Percentiles rank a stretch among this genome's conserved stretches.
phyloP scores from a whole-genome alignment of 768 basidiomycete species.

The Tremella fuciformis region DNA sequence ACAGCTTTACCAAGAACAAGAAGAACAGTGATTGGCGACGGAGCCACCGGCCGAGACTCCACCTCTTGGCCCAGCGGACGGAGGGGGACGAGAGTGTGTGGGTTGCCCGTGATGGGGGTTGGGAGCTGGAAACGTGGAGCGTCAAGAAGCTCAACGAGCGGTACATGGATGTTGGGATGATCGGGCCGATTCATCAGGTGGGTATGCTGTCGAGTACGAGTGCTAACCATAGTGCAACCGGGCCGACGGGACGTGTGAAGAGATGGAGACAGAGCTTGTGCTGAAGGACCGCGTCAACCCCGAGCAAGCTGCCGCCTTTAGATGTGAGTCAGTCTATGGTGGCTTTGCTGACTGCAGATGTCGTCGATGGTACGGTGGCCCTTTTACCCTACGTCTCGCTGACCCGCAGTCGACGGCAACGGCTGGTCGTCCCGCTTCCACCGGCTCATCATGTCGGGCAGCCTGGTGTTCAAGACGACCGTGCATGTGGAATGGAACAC shows the following conservation, averaged over 20 bases:
- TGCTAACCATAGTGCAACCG: constrained; percentile 38
- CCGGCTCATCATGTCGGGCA: constrained; percentile 46
- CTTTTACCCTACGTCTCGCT: constrained; percentile 4
- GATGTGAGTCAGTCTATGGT: no score
- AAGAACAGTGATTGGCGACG: constrained; percentile 12
- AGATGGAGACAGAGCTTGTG: constrained; percentile 47
- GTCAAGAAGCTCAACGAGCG: constrained; percentile 32
- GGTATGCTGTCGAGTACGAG: not conserved
- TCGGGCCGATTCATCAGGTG: constrained; percentile 45
- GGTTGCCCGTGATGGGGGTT: constrained; percentile 36
- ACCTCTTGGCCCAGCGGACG: constrained; percentile 44
- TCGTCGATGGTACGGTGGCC: no score
- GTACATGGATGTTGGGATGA: constrained; percentile 50
- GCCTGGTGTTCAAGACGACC: constrained; percentile 50
- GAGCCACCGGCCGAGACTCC: constrained; percentile 46
- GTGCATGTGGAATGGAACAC: constrained; percentile 51
- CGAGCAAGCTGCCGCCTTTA: constrained; percentile 42
- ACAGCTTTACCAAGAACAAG: constrained; percentile 28
- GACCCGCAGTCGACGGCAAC: constrained; percentile 49
- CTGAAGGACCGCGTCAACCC: constrained; percentile 35
- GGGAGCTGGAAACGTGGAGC: constrained; percentile 39
- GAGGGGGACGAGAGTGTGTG: constrained; percentile 45
- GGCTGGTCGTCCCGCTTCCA: constrained; percentile 52
- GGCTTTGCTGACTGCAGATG: no score
- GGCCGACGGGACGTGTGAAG: constrained; percentile 49